Evolutionary conservation across 768 basidiomycete species (phyloP).

Genomic region (Pleurotus tuber-regium): DNA sequence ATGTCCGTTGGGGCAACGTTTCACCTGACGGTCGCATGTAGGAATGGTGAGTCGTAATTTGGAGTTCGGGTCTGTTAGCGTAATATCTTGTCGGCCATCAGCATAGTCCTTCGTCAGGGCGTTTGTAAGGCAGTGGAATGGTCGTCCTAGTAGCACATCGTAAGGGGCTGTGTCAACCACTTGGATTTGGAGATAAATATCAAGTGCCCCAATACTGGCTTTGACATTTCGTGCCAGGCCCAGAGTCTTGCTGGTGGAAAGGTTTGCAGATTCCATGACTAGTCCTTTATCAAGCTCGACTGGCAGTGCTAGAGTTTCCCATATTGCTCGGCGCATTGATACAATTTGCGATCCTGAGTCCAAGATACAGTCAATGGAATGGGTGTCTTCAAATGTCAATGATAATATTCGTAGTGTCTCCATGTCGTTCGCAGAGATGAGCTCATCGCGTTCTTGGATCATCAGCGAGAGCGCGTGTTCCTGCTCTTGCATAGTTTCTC

Average conservation of each 20-base stretch:
- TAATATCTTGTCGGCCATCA: slow-evolving; percentile 1
- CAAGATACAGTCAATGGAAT: slow-evolving; percentile 18
- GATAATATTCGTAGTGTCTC: slow-evolving; percentile 7
- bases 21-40: background rate
- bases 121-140: slow-evolving; percentile 8
- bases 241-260: slow-evolving; percentile 16
- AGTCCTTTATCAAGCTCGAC: slow-evolving; percentile 21
- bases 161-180: slow-evolving; percentile 15
- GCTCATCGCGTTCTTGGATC: background rate
- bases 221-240: slow-evolving; percentile 27
- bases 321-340: slow-evolving; percentile 18
- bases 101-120: background rate
- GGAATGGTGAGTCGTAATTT: background rate
- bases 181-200: slow-evolving; percentile 10
- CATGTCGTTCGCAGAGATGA: background rate
- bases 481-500: slow-evolving; percentile 8
- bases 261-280: slow-evolving; percentile 26
- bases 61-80: slow-evolving; percentile 1
- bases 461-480: background rate
- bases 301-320: slow-evolving; percentile 7
- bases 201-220: slow-evolving; percentile 12
- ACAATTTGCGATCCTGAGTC: slow-evolving; percentile 28
- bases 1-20: background rate
- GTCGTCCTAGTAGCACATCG: slow-evolving; percentile 13
- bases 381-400: slow-evolving; percentile 14